Evolutionary conservation across 2,329 filamentous ascomycete species (phyloP).

Genomic region (Cladosporium sp.): DNA sequence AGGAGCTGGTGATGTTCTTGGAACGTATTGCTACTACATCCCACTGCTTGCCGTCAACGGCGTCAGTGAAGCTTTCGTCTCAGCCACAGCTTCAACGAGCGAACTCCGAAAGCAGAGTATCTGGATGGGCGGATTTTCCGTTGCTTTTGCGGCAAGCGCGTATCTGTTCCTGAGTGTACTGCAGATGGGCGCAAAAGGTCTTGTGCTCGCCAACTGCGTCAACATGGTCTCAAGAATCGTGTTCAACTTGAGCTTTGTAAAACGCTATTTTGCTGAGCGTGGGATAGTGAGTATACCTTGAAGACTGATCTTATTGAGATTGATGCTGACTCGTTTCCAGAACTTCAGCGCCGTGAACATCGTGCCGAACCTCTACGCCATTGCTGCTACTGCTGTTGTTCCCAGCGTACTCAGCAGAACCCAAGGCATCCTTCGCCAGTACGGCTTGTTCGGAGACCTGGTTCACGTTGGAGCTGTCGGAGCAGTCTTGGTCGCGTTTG

Average conservation of each 20-base stretch:
- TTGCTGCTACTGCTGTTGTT: constrained; percentile 40
- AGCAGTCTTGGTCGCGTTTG: constrained; percentile 36
- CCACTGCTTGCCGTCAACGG: constrained; percentile 91
- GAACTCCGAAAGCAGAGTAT: constrained; percentile 75
- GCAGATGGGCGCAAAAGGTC: constrained; percentile 70
- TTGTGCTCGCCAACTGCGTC: constrained; percentile 83
- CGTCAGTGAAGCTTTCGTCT: constrained; percentile 87
- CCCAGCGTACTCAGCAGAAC: constrained; percentile 39
- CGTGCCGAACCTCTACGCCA: constrained; percentile 37
- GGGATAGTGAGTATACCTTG: constrained; percentile 31
- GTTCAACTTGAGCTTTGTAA: constrained; percentile 78
- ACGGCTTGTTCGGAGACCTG: constrained; percentile 46
- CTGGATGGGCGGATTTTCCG: constrained; percentile 83
- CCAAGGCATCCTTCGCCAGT: constrained; percentile 30
- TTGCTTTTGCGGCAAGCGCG: constrained; percentile 71
- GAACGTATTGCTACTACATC: constrained; percentile 87
- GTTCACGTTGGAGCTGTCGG: constrained; percentile 39
- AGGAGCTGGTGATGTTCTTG: constrained; percentile 72
- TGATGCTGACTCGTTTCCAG: constrained; percentile 19
- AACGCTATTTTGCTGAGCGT: constrained; percentile 57
- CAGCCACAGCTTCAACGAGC: constrained; percentile 73
- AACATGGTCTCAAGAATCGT: constrained; percentile 85
- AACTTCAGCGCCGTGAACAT: constrained; percentile 30
- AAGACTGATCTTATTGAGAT: neutral
- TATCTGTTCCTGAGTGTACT: constrained; percentile 72